Base-by-base conservation (phyloP, 306 rosid genomes). In the Sicyos baderoa region DNA sequence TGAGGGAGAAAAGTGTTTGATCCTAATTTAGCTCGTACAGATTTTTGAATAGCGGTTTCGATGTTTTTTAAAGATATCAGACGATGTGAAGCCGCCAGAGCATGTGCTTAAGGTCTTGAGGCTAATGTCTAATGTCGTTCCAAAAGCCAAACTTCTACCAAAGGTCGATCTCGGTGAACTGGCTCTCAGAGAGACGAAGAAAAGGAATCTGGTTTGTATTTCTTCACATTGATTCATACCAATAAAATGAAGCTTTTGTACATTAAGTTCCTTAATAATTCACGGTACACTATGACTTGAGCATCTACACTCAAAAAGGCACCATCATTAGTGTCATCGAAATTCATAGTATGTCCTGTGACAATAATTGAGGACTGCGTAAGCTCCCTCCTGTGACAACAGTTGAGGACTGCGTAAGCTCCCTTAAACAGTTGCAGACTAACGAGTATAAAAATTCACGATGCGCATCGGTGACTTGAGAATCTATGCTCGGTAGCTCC, bases 91-190 rank as follows among this genome's bases (percentile, higher is more conserved):
- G 44, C 98, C 97, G 55, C 74, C 98, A 12, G 80, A 79, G 3
- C 81, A 83, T 25, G 82, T 83, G 73, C 67, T 77, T 86, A 89
- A 85, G 82, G 80, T 21, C 6, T 67, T 89, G 72, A 78, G 74
- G 40, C 53, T 81, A 64, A 37, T 89, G 86, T 83, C 98, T 65
- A 87, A 83, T 40, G 80, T 83, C 67, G 21, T 84, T 70, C 97
- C 94, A 16, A 85, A 86, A 73, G 93, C 91, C 72, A 93, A 93
- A 76, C 94, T 93, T 79, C 52, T 87, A 35, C 96, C 95, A 0
- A 66, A 78, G 58, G 72, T 78, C 65, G 98, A 93, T 72, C 76
- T 85, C 48, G 84, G 86, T 14, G 83, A 68, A 74, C 82, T 89
- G 32, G 83, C 84, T 51, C 79, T 93, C 79, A 78, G 96, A 80